Percentiles rank a stretch among this genome's conserved stretches.
Evolutionary conservation across 768 basidiomycete genomes (phyloP).

Genomic region (Zangia roseola): DNA sequence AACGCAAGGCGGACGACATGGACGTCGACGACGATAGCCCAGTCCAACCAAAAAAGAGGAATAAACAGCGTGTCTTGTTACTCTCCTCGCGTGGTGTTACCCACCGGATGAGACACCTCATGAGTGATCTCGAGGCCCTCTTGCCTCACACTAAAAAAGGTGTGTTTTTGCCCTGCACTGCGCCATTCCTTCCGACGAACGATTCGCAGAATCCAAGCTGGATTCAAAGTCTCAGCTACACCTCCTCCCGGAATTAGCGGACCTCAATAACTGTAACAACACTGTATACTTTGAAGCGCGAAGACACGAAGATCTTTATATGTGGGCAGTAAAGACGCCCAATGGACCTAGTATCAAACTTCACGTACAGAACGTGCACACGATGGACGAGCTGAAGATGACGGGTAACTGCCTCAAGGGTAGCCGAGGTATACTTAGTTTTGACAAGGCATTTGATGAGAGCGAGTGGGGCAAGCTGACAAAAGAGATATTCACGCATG

Average conservation of each 20-base stretch:
- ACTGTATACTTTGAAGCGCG: slow-evolving; percentile 96
- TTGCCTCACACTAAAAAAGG: slow-evolving; percentile 98
- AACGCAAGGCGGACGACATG: slow-evolving; percentile 64
- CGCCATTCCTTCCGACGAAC: neutral
- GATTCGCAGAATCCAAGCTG: slow-evolving; percentile 81
- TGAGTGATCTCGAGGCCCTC: slow-evolving; percentile 89
- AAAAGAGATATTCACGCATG: slow-evolving; percentile 94
- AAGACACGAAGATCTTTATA: slow-evolving; percentile 90
- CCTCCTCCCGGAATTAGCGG: slow-evolving; percentile 92
- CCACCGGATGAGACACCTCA: slow-evolving; percentile 94
- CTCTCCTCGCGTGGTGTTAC: slow-evolving; percentile 93
- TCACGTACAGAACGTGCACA: slow-evolving; percentile 98
- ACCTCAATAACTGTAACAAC: slow-evolving; percentile 97
- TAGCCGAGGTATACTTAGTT: slow-evolving; percentile 86
- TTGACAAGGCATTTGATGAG: slow-evolving; percentile 87
- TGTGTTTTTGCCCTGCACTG: slow-evolving; percentile 37
- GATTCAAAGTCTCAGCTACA: slow-evolving; percentile 94
- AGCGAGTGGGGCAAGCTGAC: slow-evolving; percentile 82
- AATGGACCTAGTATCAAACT: slow-evolving; percentile 97
- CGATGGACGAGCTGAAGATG: slow-evolving; percentile 99
- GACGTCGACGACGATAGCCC: slow-evolving; percentile 53
- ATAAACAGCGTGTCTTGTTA: slow-evolving; percentile 94
- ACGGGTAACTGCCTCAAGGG: slow-evolving; percentile 98
- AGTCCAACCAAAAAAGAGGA: slow-evolving; percentile 56
- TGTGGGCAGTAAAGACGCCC: slow-evolving; percentile 96